phyloP scores from a whole-genome alignment of 1,284 basidiomycete species.

The Apiotrichum akiyoshidainum region DNA sequence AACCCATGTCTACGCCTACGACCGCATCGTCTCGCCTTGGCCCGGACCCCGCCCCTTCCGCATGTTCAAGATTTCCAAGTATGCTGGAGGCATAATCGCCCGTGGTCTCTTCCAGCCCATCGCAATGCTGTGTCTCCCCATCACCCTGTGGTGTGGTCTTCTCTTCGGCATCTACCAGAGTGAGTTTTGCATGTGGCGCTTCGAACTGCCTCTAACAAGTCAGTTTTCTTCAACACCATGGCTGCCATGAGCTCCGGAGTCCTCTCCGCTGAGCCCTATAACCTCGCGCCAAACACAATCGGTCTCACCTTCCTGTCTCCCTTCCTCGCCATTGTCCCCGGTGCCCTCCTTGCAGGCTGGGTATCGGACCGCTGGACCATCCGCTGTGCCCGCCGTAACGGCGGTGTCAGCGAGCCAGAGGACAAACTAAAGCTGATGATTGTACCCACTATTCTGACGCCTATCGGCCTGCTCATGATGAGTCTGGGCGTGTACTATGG shows the following conservation, averaged over 20 bases:
- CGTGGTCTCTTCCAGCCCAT: slow-evolving; percentile 23
- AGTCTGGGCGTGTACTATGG: slow-evolving; percentile 24
- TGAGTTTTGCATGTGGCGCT: too few species aligned
- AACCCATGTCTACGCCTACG: slow-evolving; percentile 3
- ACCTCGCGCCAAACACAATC: slow-evolving; percentile 22
- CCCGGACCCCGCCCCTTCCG: slow-evolving; percentile 18
- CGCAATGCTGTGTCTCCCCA: slow-evolving; percentile 13
- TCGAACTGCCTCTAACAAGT: too few species aligned
- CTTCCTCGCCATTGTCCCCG: slow-evolving; percentile 24
- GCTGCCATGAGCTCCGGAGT: slow-evolving; percentile 23
- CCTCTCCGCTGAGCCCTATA: slow-evolving; percentile 23
- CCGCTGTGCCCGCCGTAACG: slow-evolving; percentile 12
- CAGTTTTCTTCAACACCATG: slow-evolving; percentile 25
- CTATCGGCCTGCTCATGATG: slow-evolving; percentile 28
- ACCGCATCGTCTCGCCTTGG: slow-evolving; percentile 15
- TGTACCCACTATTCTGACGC: slow-evolving; percentile 16
- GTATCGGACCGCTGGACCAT: slow-evolving; percentile 16
- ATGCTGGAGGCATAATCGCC: slow-evolving; percentile 17
- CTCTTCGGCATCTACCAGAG: slow-evolving; percentile 24
- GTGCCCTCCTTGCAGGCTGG: slow-evolving; percentile 16
- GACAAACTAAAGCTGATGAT: slow-evolving; percentile 22
- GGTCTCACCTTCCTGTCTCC: slow-evolving; percentile 27
- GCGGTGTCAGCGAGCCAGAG: slow-evolving; percentile 26
- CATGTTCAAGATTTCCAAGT: slow-evolving; percentile 13
- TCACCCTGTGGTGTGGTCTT: slow-evolving; percentile 21